Conservation (phyloP, 495 filamentous ascomycete genomes). For the Chaetomium tenue region DNA sequence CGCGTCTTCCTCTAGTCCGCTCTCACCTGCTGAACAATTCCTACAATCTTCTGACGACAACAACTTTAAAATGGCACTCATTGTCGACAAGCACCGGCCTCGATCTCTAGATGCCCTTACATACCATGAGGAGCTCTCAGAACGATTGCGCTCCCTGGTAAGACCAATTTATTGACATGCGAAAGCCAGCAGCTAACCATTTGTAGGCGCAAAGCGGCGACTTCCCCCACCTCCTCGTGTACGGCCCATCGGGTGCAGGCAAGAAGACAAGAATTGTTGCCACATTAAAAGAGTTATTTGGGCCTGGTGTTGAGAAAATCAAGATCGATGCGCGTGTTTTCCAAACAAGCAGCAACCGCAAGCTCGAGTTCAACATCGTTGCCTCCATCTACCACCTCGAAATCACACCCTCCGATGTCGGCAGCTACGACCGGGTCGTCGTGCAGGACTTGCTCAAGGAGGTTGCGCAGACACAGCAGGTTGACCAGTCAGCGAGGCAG, state of each 20-base stretch:
- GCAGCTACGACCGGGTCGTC: conserved; percentile 91
- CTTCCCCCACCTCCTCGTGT: conserved; percentile 94
- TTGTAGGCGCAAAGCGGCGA: conserved; percentile 88
- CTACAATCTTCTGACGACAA: background rate
- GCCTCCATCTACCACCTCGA: conserved; percentile 94
- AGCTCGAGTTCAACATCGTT: conserved; percentile 98
- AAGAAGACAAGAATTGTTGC: conserved; percentile 97
- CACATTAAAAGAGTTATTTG: conserved; percentile 87
- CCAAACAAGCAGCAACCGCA: conserved; percentile 91
- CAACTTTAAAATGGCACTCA: conserved; percentile 57
- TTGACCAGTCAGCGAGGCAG: conserved; percentile 83
- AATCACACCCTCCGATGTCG: conserved; percentile 97
- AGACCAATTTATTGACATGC: conserved; percentile 25
- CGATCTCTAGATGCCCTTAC: conserved; percentile 79
- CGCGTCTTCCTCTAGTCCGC: conserved; percentile 22
- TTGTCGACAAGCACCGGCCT: conserved; percentile 95
- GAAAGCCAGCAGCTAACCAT: conserved; percentile 19
- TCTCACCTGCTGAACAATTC: background rate
- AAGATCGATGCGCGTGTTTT: conserved; percentile 95
- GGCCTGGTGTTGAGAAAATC: conserved; percentile 92
- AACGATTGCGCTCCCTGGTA: conserved; percentile 83
- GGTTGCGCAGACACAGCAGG: conserved; percentile 97
- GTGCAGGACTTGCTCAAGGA: conserved; percentile 95
- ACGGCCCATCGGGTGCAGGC: conserved; percentile 92
- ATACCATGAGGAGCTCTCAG: conserved; percentile 87